Base-by-base conservation (phyloP, 495 filamentous ascomycete genomes). In the Neurospora sp. region DNA sequence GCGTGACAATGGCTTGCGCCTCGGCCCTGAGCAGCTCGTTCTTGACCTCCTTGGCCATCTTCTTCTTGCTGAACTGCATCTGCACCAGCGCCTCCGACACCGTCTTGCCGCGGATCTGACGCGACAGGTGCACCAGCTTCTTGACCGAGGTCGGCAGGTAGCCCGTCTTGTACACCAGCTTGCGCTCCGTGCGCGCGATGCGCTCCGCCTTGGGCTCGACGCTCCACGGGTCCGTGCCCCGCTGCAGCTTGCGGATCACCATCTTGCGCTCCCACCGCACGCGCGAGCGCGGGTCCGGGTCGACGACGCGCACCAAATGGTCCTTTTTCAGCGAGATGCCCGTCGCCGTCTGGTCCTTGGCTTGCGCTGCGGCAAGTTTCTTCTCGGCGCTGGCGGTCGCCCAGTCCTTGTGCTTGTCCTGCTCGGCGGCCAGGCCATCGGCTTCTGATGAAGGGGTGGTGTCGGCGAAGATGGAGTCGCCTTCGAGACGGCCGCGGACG, bases 11-110 rank as follows among this genome's bases (percentile, higher is more conserved):
- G 69, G 96, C 96, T 76, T 88, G 81, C 78, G 95, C 90, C 73
- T 89, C 88, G 8, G 96, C 94, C 70, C 90, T 82, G 79, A 93
- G 86, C 20, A 99, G 85, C 81, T 96, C 92, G 75, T 86, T 87
- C 71, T 86, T 79, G 16, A 98, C 91, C 77, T 97, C 92, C 78
- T 86, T 85, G 12, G 96, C 93, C 69, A 89, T 92, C 86, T 93
- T 94, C 89, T 99, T 99, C 87, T 92, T 92, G 81, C 90, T 93
- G 82, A 94, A 97, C 42, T 90, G 89, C 95, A 99, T 97, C 87
- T 99, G 96, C 74, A 91, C 82, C 73, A 98, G 92, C 16, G 96
- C 96, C 39, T 99, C 95, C 53, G 93, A 93, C 76, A 99, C 85
- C 38, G 89, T 91, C 89, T 97, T 98, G 46, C 96, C 96, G 1